Evolutionary conservation across 1,284 basidiomycete species (phyloP), one percentile per base, ranked within the genome.

Genomic region (Irpex sp.): DNA sequence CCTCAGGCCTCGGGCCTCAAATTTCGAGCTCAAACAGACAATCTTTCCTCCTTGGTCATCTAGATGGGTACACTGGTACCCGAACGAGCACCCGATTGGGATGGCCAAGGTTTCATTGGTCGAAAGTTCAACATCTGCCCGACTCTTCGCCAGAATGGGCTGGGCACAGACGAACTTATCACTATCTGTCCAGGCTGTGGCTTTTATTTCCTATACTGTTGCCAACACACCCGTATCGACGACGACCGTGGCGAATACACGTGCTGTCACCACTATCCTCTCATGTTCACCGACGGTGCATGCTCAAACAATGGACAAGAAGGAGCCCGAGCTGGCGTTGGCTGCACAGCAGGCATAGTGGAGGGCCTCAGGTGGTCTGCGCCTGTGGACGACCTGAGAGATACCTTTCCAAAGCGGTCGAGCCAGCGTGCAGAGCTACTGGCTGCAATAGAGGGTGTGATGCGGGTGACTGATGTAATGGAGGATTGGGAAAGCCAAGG

Each of bases 351-450:
- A 19, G 61, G 47, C 11, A 56, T 37, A 19, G 57, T 13, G 49
- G 31, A 49, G 13, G 15, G 57, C 13, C 21, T 26, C 31, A 38
- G 58, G 44, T 57, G 6, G 19, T 56, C 62, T 38, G 34, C 54
- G 19, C 54, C 58, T 15, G 55, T 57, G 9, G 58, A 57, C 26
- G 44, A 64, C 21, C 44, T 40, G n/a, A 40, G 58, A 15, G 61
- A 62, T 38, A 17, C 56, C 5, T 49, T 34, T 19, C 21, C 56
- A 9, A 62, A 57, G 21, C 64, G 74, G 21, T 75, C 77, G 11
- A 77, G 57, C 56, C 76, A 78, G 64, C 75, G 77, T 15, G 74
- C 76, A 5, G 76, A 78, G 63, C 68, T 77, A 15, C 65, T 77
- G 17, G 76, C 76, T 26, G 77, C 75, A 2, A 70, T 69, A 59